Evolutionary conservation across 1,284 basidiomycete species (phyloP), one percentile per base, ranked within the genome.

Genomic region (Tranzscheliella williamsii): DNA sequence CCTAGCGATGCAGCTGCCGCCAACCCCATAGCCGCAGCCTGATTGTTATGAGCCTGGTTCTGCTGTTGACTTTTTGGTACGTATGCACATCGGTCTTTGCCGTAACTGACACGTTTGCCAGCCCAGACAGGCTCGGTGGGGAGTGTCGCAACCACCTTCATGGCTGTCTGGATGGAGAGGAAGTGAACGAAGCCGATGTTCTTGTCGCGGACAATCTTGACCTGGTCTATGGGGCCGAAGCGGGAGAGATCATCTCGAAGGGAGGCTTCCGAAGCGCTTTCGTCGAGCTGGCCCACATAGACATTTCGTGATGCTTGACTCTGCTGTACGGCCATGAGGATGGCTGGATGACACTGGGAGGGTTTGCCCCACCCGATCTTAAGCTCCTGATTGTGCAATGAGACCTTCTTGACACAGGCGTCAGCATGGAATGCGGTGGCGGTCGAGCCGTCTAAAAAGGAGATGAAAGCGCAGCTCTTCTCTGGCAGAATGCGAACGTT

Each of bases 381-480:
- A 48, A 76, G 72, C 53, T 76, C 73, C 35, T 73, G 71, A 38
- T 63, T 67, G 50, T 73, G 70, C 15, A 76, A 51, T 23, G 74
- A 64, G 7, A 76, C 57, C 49, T 68, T 75, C 38, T 73, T 74
- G 24, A 76, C 74, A 21, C 65, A 74, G 2, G 73, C 72, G 40
- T 76, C 74, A 15, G 74, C 74, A 29, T 76, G 73, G 51, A 76
- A 76, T 4, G 74, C 74, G 1, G 74, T 70, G 13, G 71, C 74
- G 13, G 67, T 65, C 23, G 56, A 38, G 18, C 65, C 71, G 31
- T 63, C 70, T 16, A 76, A 64, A 40, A 77, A 73, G 12, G 92
- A 96, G 62, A 98, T 85, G 83, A 98, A 98, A 45, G 95, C 93
- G 77, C 94, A 97, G 12, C 88, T 91, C 80, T 96, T 97, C 79